Percentiles rank a stretch among this genome's conserved stretches.
These are phyloP conservation scores for Hanseniaspora lindneri DNA, from an alignment of 805 yeast species.

Conservation along the genomic window DNA sequence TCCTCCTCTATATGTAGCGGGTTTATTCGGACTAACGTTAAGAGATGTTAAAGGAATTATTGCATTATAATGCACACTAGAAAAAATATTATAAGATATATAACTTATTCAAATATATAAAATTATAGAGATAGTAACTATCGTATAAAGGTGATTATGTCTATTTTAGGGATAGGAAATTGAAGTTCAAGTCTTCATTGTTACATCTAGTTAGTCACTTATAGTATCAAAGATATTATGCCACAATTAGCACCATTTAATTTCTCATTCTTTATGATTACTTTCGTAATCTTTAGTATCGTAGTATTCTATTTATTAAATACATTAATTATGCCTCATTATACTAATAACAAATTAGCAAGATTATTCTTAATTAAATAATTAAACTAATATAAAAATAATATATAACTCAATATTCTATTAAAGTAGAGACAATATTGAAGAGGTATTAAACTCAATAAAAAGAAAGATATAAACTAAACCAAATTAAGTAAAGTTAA, in stretches of 20 bases:
- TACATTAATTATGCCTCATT: conserved; percentile 6
- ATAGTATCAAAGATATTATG: not conserved
- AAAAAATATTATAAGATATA: too few species aligned
- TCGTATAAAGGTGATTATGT: conserved; percentile 7
- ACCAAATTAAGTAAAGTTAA: not conserved
- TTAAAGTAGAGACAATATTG: not conserved
- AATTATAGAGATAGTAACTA: not conserved
- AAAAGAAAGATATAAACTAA: too few species aligned
- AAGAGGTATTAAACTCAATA: not conserved
- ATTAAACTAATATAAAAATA: not conserved
- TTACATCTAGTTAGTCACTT: not conserved
- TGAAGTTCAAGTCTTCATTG: conserved; percentile 7
- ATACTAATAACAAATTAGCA: conserved; percentile 8
- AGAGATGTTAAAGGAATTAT: too few species aligned
- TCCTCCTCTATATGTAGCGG: too few species aligned
- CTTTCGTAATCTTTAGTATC: conserved; percentile 3
- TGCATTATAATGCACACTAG: too few species aligned
- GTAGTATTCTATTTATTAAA: conserved; percentile 9
- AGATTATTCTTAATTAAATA: conserved; percentile 11
- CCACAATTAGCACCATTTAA: conserved; percentile 15
- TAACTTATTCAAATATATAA: not conserved
- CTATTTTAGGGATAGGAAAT: conserved; percentile 1
- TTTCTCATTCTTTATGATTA: conserved; percentile 8
- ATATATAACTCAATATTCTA: not conserved
- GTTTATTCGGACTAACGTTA: too few species aligned